phyloP scores from a whole-genome alignment of 192 early-diverging fungal genomes.

The Coemansia interrupta region DNA sequence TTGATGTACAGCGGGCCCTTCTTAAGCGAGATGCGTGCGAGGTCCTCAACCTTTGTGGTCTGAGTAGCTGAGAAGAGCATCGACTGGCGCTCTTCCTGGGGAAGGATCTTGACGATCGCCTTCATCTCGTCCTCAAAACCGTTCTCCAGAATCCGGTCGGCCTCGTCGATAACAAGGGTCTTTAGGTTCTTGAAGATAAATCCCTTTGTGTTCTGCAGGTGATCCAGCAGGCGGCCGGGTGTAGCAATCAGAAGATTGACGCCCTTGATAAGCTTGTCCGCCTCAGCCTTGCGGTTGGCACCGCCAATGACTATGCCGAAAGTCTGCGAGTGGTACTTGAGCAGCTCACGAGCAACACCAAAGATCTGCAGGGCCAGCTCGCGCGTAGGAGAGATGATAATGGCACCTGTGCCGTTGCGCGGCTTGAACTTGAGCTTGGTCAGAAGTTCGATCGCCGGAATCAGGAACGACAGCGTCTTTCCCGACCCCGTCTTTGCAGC shows the following conservation, averaged over 20 bases:
- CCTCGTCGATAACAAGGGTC: slow-evolving; percentile 93
- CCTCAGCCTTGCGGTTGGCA: slow-evolving; percentile 93
- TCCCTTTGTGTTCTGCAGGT: slow-evolving; percentile 96
- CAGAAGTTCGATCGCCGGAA: slow-evolving; percentile 92
- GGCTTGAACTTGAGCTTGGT: slow-evolving; percentile 91
- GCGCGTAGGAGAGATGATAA: slow-evolving; percentile 96
- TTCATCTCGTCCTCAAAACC: slow-evolving; percentile 99
- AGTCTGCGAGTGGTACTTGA: slow-evolving; percentile 93
- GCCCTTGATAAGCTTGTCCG: slow-evolving; percentile 91
- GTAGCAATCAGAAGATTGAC: slow-evolving; percentile 96
- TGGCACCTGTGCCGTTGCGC: slow-evolving; percentile 90
- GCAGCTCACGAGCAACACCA: slow-evolving; percentile 93
- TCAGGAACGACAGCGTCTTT: slow-evolving; percentile 94
- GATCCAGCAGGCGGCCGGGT: slow-evolving; percentile 95
- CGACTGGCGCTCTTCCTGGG: slow-evolving; percentile 84
- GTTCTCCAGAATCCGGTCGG: slow-evolving; percentile 96
- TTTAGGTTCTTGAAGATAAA: slow-evolving; percentile 95
- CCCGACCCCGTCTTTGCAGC: slow-evolving; percentile 98
- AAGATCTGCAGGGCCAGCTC: slow-evolving; percentile 98
- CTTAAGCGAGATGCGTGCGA: slow-evolving; percentile 96
- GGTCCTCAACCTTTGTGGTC: slow-evolving; percentile 96
- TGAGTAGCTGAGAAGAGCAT: slow-evolving; percentile 99
- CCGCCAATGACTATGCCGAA: slow-evolving; percentile 99
- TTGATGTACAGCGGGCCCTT: slow-evolving; percentile 98
- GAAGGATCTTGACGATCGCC: slow-evolving; percentile 92